phyloP scores from a whole-genome alignment of 2,329 filamentous ascomycete genomes.

The Venturia asperata region DNA sequence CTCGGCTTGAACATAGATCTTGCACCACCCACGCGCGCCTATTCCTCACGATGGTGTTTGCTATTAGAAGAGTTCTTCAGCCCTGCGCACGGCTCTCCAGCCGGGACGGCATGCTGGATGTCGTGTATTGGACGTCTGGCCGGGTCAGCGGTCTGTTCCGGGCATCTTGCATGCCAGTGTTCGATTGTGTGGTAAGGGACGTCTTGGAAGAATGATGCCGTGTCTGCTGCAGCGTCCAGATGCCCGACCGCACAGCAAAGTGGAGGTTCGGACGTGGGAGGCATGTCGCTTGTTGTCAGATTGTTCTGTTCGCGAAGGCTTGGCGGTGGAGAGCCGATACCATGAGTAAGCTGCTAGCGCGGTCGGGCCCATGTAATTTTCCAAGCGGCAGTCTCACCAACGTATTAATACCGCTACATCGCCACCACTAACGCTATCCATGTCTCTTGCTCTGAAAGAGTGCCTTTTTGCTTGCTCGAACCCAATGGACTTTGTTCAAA shows the following conservation, averaged over 20 bases:
- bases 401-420: background rate
- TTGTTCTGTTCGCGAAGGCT: background rate
- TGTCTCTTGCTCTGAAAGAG: background rate
- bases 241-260: background rate
- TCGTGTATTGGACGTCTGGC: background rate
- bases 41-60: background rate
- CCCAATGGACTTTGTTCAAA: background rate
- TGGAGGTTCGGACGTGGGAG: background rate
- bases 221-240: background rate
- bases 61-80: background rate
- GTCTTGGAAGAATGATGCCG: background rate
- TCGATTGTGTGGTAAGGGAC: background rate
- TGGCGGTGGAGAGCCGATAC: background rate
- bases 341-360: background rate
- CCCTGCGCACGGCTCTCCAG: background rate
- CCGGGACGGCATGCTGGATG: background rate
- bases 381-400: background rate
- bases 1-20: background rate
- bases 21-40: background rate
- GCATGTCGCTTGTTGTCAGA: background rate
- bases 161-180: constrained; percentile 4
- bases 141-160: background rate
- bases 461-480: background rate
- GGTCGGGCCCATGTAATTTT: background rate
- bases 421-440: background rate